Evolutionary conservation across 305 asterid species (phyloP).

Genomic region (Solanum hybrid): DNA sequence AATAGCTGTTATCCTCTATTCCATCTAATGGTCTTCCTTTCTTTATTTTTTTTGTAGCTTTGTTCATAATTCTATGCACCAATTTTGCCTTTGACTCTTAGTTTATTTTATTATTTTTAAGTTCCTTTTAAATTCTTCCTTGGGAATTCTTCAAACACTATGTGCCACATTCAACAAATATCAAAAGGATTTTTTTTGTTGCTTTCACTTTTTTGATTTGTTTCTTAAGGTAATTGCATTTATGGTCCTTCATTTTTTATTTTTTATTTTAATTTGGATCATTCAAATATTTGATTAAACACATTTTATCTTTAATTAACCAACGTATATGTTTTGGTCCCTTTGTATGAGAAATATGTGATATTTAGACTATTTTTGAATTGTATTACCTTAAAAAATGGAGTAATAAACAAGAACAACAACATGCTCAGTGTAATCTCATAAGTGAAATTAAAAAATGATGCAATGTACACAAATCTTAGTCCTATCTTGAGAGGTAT

Average conservation of each 20-base stretch:
- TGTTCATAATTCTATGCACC: conserved; percentile 2
- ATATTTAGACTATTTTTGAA: not conserved
- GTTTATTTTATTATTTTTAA: not conserved
- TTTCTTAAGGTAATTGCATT: not conserved
- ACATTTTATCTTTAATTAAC: not conserved
- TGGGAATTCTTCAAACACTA: not conserved
- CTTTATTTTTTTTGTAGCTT: not conserved
- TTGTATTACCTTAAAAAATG: not conserved
- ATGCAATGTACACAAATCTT: fast-evolving
- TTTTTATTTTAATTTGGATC: not conserved
- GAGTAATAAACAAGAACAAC: not conserved
- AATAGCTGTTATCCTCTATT: not conserved
- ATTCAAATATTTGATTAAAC: not conserved
- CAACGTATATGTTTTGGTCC: not conserved
- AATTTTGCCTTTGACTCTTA: not conserved
- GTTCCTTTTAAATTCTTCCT: not conserved
- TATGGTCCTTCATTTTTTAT: not conserved
- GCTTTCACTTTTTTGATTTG: not conserved
- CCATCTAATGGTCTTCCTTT: not conserved
- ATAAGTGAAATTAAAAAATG: not conserved
- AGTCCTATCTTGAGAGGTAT: not conserved
- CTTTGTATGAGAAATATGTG: not conserved
- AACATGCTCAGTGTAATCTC: not conserved
- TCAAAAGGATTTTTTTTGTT: not conserved
- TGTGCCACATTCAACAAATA: not conserved